Conservation (phyloP, 2,329 filamentous ascomycete species). For the Aspergillus transmontanensis region DNA sequence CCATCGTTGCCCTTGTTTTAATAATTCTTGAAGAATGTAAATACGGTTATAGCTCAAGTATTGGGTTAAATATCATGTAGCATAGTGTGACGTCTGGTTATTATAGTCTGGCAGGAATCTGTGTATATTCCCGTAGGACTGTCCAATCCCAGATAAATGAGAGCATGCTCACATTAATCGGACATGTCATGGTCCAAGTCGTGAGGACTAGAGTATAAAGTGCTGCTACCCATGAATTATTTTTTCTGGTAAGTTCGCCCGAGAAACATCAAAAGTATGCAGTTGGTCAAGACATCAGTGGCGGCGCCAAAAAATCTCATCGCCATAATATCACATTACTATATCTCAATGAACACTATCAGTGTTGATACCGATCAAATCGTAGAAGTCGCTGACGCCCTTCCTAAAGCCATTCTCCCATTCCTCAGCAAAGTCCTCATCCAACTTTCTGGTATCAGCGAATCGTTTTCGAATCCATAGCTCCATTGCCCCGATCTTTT, state of each 20-base stretch:
- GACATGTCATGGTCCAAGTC: background rate
- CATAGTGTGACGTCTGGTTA: background rate
- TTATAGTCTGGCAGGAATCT: background rate
- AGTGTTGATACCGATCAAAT: constrained; percentile 14
- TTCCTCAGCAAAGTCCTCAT: constrained; percentile 30
- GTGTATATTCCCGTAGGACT: background rate
- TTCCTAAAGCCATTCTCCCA: constrained; percentile 46
- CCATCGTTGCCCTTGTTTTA: constrained; percentile 4
- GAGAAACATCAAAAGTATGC: background rate
- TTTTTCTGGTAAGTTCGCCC: background rate
- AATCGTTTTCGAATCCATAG: constrained; percentile 61
- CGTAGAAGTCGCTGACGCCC: constrained; percentile 37
- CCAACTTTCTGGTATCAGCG: constrained; percentile 52
- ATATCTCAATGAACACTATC: background rate
- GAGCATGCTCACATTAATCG: background rate
- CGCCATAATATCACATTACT: background rate
- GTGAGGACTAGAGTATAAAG: background rate
- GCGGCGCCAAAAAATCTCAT: background rate
- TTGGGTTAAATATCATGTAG: background rate
- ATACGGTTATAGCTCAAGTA: background rate
- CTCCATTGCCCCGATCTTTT: constrained; percentile 60
- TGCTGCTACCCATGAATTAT: background rate
- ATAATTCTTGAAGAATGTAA: constrained; percentile 11
- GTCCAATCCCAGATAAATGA: background rate
- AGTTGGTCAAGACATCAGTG: background rate